Evolutionary conservation across 2,329 filamentous ascomycete species (phyloP).

Genomic region (Fusarium austroafricanum): DNA sequence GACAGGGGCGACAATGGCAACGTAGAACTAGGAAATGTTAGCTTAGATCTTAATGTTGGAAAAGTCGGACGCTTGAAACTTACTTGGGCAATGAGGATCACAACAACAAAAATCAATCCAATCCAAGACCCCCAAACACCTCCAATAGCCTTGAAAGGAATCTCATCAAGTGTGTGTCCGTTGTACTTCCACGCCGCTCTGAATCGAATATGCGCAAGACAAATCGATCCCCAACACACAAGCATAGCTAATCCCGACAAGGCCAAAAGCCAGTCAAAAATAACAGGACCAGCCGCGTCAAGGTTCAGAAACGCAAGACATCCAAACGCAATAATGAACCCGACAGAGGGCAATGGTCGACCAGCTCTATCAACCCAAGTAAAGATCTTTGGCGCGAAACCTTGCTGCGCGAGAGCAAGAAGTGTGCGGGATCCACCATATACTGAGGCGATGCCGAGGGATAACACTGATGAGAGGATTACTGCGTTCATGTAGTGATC

Average conservation of each 20-base stretch:
- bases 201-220: constrained; percentile 72
- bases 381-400: constrained; percentile 65
- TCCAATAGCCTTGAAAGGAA: constrained; percentile 70
- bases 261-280: constrained; percentile 74
- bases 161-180: constrained; percentile 70
- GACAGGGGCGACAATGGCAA: constrained; percentile 58
- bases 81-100: constrained; percentile 65
- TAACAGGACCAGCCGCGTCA: constrained; percentile 58
- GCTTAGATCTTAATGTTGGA: rapidly evolving
- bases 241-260: constrained; percentile 71
- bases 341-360: constrained; percentile 60
- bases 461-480: constrained; percentile 65
- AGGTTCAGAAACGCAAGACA: constrained; percentile 61
- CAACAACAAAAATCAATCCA: constrained; percentile 66
- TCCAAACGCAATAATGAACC: constrained; percentile 59
- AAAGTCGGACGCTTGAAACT: rapidly evolving
- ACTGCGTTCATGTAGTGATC: constrained; percentile 66
- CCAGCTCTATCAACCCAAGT: constrained; percentile 65
- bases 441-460: constrained; percentile 65
- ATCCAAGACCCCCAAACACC: constrained; percentile 74
- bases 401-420: constrained; percentile 65
- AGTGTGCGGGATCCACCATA: constrained; percentile 68
- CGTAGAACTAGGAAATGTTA: constrained; percentile 44
- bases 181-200: constrained; percentile 68
- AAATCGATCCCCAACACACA: constrained; percentile 75